phyloP scores from a whole-genome alignment of 768 basidiomycete genomes.

The Leccinum rimulosum region DNA sequence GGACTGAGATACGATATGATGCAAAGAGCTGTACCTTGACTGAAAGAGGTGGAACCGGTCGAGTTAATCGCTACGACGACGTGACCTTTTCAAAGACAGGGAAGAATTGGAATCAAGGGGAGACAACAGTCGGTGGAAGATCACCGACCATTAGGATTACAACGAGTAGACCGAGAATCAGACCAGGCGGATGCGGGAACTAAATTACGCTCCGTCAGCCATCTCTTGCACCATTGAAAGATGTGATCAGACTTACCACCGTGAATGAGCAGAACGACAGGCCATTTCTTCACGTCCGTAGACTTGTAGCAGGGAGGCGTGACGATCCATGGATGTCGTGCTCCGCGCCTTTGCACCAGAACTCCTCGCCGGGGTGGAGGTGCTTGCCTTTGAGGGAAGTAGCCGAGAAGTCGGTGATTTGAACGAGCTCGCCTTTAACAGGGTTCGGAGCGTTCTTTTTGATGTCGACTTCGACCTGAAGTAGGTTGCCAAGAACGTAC shows the following conservation, averaged over 20 bases:
- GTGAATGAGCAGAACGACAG: constrained; percentile 79
- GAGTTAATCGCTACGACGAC: constrained; percentile 88
- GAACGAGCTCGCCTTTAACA: constrained; percentile 40
- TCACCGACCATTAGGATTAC: constrained; percentile 79
- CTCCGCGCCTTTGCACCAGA: constrained; percentile 87
- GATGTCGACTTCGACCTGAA: constrained; percentile 42
- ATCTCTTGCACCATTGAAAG: constrained; percentile 57
- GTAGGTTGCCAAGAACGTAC: constrained; percentile 56
- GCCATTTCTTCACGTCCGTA: constrained; percentile 71
- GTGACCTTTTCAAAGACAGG: constrained; percentile 85
- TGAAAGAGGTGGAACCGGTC: constrained; percentile 91
- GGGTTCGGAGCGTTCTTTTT: constrained; percentile 27
- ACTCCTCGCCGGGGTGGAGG: constrained; percentile 67
- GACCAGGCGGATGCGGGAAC: constrained; percentile 85
- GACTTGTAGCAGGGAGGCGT: constrained; percentile 76
- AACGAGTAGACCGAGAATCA: constrained; percentile 86
- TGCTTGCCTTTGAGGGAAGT: constrained; percentile 53
- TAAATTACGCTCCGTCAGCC: constrained; percentile 20
- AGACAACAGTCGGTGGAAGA: neutral
- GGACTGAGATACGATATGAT: neutral
- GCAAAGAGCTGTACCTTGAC: constrained; percentile 54
- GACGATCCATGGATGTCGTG: constrained; percentile 74
- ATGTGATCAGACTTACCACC: constrained; percentile 44
- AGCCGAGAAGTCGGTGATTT: constrained; percentile 65
- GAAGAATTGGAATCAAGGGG: neutral